Evolutionary conservation across 2,329 filamentous ascomycete species (phyloP).

Genomic region (Myriosclerotinia curreyana): DNA sequence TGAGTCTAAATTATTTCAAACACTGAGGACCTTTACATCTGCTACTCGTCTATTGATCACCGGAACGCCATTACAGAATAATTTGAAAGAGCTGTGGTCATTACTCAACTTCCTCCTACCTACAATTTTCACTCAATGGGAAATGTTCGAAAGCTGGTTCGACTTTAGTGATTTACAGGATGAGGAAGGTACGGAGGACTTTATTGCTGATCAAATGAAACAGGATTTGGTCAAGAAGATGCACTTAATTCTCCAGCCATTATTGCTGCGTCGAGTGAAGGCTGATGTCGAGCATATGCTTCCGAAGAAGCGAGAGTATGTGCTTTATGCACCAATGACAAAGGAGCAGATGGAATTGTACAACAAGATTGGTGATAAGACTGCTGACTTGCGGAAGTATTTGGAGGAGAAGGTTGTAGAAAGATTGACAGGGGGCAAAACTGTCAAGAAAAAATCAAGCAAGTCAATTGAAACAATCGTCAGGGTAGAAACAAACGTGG

Average conservation of each 20-base stretch:
- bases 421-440: conserved; percentile 52
- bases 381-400: conserved; percentile 65
- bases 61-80: conserved; percentile 93
- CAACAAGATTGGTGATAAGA: conserved; percentile 58
- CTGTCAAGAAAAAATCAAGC: conserved; percentile 42
- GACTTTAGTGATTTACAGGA: conserved; percentile 92
- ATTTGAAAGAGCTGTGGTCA: conserved; percentile 92
- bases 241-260: conserved; percentile 87
- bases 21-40: conserved; percentile 83
- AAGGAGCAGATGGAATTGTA: conserved; percentile 90
- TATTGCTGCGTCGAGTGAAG: conserved; percentile 84
- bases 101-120: conserved; percentile 90
- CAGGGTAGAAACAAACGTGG: conserved; percentile 23
- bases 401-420: conserved; percentile 77
- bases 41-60: conserved; percentile 91
- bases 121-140: conserved; percentile 87
- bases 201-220: conserved; percentile 74
- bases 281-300: conserved; percentile 86
- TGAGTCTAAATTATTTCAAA: conserved; percentile 85
- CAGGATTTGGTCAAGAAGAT: conserved; percentile 81
- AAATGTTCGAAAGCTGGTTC: conserved; percentile 94
- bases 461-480: conserved; percentile 22
- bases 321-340: conserved; percentile 89
- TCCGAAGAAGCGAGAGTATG: conserved; percentile 96
- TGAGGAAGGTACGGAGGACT: conserved; percentile 72